Conservation (phyloP, 2,329 filamentous ascomycete species). For the Verticillium nonalfalfae region DNA sequence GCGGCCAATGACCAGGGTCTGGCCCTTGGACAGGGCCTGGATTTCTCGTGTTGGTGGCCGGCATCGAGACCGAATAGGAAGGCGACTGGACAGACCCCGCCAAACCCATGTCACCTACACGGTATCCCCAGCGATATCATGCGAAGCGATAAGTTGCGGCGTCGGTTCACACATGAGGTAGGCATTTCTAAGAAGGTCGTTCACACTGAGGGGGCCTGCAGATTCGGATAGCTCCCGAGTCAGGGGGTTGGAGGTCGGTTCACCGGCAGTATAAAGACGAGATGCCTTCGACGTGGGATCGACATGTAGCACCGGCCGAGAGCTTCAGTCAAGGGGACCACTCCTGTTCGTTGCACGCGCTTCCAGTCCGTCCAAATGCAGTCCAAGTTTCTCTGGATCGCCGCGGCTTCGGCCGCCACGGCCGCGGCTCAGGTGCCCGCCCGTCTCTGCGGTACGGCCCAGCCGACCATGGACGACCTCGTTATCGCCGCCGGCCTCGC, state of each 20-base stretch:
- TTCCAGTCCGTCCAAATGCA: not conserved
- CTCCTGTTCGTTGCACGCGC: not conserved
- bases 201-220: not conserved
- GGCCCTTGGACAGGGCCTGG: not conserved
- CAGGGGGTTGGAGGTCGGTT: not conserved
- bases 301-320: not conserved
- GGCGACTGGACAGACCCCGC: not conserved
- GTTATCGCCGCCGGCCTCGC: not conserved
- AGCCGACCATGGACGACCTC: not conserved
- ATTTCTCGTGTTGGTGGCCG: not conserved
- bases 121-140: not conserved
- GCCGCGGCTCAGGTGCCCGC: not conserved
- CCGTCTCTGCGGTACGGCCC: not conserved
- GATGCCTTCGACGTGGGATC: not conserved
- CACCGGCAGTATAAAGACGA: not conserved
- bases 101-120: not conserved
- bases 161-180: not conserved
- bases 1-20: not conserved
- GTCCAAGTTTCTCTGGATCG: constrained; percentile 1
- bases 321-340: not conserved
- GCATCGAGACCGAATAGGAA: not conserved
- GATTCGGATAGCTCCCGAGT: not conserved
- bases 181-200: not conserved
- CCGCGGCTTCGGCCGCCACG: not conserved
- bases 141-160: not conserved